A percentile compares a stretch with the other conserved stretches of the same genome.
Evolutionary conservation across 352 stramenopile species (phyloP).

Genomic region (Pythium sp.): DNA sequence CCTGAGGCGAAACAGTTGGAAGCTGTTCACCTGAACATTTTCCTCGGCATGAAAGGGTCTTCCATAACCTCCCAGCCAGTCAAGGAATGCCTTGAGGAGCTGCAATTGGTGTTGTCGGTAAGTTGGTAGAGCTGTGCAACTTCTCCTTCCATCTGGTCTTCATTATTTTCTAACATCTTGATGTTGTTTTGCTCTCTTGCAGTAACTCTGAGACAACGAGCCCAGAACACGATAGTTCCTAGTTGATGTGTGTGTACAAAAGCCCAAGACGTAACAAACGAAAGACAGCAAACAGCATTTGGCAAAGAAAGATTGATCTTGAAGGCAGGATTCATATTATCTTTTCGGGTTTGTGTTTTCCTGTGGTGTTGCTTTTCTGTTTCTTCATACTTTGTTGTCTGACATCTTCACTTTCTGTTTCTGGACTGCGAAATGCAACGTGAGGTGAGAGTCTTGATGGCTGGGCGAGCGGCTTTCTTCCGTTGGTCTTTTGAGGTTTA

Average conservation of each 20-base stretch:
- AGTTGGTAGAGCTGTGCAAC: not conserved
- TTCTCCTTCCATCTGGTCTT: not conserved
- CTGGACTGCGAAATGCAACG: slow-evolving; percentile 1
- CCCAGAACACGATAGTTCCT: not conserved
- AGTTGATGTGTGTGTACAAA: not conserved
- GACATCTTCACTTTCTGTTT: slow-evolving; percentile 7
- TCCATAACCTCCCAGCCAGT: slow-evolving; percentile 39
- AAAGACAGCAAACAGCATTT: slow-evolving; percentile 1
- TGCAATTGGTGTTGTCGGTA: slow-evolving; percentile 34
- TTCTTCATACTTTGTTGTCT: not conserved
- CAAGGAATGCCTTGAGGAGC: slow-evolving; percentile 56
- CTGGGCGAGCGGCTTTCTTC: not conserved
- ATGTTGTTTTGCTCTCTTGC: slow-evolving; percentile 1
- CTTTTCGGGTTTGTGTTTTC: not conserved
- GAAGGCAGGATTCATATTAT: not conserved
- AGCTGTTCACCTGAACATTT: slow-evolving; percentile 47
- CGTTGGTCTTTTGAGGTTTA: not conserved
- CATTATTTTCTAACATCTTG: not conserved
- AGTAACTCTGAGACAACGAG: not conserved
- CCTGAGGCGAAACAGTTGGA: slow-evolving; percentile 46
- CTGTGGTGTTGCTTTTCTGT: not conserved
- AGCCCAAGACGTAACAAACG: not conserved
- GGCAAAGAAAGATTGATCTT: not conserved
- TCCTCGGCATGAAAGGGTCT: slow-evolving; percentile 44
- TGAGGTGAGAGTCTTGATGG: not conserved